phyloP scores from a whole-genome alignment of 371 early-diverging fungal species.

The Mortierella polycephala region DNA sequence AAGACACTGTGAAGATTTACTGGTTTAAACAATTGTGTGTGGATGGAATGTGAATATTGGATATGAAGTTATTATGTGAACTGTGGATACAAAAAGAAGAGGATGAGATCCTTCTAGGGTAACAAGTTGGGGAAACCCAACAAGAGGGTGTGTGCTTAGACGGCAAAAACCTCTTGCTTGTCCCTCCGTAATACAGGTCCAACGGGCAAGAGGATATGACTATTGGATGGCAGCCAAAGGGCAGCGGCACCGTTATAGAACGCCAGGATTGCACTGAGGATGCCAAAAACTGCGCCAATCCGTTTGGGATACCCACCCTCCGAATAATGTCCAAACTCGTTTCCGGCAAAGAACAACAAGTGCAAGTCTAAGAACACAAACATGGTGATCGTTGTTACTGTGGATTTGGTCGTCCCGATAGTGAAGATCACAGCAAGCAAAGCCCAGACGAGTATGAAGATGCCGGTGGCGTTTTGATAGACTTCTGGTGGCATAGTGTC shows the following conservation, averaged over 20 bases:
- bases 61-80: too few species aligned
- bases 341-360: conserved; percentile 26
- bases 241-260: conserved; percentile 52
- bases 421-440: conserved; percentile 48
- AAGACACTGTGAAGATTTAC: too few species aligned
- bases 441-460: conserved; percentile 46
- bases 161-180: conserved; percentile 7
- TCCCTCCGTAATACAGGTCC: conserved; percentile 15
- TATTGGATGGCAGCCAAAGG: conserved; percentile 42
- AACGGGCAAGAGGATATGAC: conserved; percentile 38
- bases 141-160: neutral
- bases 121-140: neutral
- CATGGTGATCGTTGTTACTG: conserved; percentile 29
- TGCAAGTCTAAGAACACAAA: conserved; percentile 41
- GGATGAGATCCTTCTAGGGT: neutral
- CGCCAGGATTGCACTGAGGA: conserved; percentile 39
- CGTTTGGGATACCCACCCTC: conserved; percentile 12
- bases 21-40: too few species aligned
- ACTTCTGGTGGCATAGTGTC: conserved; percentile 9
- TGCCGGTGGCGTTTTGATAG: conserved; percentile 40
- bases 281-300: conserved; percentile 29
- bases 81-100: neutral
- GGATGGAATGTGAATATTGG: neutral
- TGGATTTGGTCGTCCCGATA: conserved; percentile 43
- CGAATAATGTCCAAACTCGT: conserved; percentile 25